Evolutionary conservation across 2,329 filamentous ascomycete genomes (phyloP).

Genomic region (Botrytis fragariae): DNA sequence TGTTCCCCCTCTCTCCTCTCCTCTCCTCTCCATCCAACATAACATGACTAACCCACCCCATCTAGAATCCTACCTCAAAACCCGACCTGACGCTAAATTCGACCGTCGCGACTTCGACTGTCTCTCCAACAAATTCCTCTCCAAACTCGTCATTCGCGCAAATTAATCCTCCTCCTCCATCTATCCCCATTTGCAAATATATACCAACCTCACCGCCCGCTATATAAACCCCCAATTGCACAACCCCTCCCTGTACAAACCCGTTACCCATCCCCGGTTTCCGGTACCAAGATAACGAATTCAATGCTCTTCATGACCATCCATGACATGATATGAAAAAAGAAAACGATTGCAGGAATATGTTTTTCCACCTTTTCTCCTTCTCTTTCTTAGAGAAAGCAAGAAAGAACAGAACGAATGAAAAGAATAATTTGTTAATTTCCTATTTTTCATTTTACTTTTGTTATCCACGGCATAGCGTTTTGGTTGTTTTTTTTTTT

Average conservation of each 20-base stretch:
- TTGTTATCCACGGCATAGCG: constrained; percentile 3
- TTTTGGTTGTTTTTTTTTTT: neutral
- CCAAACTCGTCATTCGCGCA: constrained; percentile 91
- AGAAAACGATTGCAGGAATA: neutral
- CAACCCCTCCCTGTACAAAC: constrained; percentile 33
- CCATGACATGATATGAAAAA: constrained; percentile 2
- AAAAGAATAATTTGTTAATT: neutral
- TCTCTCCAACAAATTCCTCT: constrained; percentile 94
- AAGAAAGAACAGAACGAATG: neutral
- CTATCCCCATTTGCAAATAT: constrained; percentile 29
- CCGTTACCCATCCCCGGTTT: neutral
- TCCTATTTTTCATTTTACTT: neutral
- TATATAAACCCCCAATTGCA: constrained; percentile 37
- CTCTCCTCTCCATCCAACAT: constrained; percentile 11
- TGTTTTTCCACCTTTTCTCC: neutral
- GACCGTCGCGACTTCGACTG: constrained; percentile 92
- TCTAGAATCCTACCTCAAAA: constrained; percentile 81
- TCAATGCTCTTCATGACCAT: constrained; percentile 11
- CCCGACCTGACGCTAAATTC: constrained; percentile 73
- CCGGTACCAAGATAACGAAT: neutral
- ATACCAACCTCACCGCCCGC: constrained; percentile 22
- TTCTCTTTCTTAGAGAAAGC: neutral
- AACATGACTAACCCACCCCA: constrained; percentile 43
- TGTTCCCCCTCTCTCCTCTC: constrained; percentile 40
- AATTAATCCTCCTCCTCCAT: constrained; percentile 55